phyloP scores from a whole-genome alignment of 2,329 filamentous ascomycete genomes.

The Microsporum audouinii region DNA sequence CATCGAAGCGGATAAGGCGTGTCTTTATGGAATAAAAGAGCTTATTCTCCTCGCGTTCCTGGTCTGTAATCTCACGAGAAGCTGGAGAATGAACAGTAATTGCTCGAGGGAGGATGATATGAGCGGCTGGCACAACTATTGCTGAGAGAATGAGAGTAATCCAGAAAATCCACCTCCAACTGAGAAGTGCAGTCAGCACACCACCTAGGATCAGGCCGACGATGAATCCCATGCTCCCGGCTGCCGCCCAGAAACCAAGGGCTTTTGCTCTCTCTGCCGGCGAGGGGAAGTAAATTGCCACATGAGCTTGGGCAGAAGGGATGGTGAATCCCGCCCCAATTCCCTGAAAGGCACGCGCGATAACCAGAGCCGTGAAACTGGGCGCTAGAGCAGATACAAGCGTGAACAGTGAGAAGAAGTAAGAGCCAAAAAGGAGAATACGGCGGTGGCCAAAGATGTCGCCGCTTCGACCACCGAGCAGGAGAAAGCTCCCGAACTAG shows the following conservation, averaged over 20 bases:
- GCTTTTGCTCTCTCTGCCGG: not conserved
- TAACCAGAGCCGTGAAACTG: not conserved
- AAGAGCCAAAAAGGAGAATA: not conserved
- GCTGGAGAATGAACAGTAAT: not conserved
- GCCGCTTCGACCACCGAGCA: not conserved
- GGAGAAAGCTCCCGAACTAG: not conserved
- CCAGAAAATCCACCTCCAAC: constrained; percentile 1
- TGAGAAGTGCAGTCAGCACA: not conserved
- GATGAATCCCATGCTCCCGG: not conserved
- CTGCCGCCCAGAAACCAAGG: not conserved
- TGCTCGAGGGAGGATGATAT: not conserved
- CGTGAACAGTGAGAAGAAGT: not conserved
- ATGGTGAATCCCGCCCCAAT: not conserved
- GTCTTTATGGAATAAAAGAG: not conserved
- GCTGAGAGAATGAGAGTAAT: not conserved
- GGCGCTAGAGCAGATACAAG: not conserved
- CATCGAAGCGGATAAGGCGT: not conserved
- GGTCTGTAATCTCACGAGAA: not conserved
- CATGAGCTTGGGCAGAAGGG: not conserved
- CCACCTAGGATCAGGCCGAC: not conserved
- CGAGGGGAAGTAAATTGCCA: not conserved
- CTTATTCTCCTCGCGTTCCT: not conserved
- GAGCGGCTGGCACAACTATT: not conserved
- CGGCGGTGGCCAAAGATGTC: not conserved
- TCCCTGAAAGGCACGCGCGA: not conserved